These are phyloP conservation scores for Thelonectria blattea DNA, from an alignment of 2,329 filamentous ascomycete species.

Conservation along the genomic window DNA sequence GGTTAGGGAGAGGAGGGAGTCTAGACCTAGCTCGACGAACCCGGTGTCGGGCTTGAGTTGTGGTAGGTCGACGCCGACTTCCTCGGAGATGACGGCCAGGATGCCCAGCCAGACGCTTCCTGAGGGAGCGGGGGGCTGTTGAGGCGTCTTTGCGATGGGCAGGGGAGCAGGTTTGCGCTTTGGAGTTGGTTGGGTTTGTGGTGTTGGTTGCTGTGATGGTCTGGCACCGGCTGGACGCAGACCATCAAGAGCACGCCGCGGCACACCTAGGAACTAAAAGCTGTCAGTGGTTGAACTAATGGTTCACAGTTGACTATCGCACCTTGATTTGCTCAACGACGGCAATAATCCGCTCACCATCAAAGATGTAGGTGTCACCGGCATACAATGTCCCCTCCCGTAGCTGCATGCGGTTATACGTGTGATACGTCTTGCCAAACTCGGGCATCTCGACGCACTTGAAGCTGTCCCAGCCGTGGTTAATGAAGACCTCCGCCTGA, in stretches of 20 bases:
- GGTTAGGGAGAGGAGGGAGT: constrained; percentile 63
- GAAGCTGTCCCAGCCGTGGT: constrained; percentile 64
- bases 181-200: not conserved
- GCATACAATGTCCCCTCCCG: constrained; percentile 46
- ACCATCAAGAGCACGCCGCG: constrained; percentile 23
- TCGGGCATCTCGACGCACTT: constrained; percentile 46
- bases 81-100: constrained; percentile 57
- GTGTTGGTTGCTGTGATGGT: not conserved
- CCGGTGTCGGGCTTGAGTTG: constrained; percentile 63
- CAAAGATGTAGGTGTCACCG: constrained; percentile 63
- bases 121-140: constrained; percentile 5
- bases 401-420: constrained; percentile 64
- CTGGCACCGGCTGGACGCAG: constrained; percentile 10
- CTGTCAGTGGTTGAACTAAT: not conserved
- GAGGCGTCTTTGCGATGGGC: constrained; percentile 38
- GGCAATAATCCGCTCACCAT: constrained; percentile 57
- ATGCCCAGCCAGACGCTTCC: constrained; percentile 21
- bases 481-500: constrained; percentile 65
- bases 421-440: constrained; percentile 54
- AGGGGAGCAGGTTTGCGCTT: not conserved
- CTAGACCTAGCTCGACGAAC: constrained; percentile 63
- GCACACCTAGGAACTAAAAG: constrained; percentile 22
- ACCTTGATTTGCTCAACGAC: constrained; percentile 61
- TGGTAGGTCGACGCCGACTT: constrained; percentile 74
- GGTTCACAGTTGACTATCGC: not conserved